Base-by-base conservation (phyloP, 306 rosid genomes). In the Casuarina glauca region DNA sequence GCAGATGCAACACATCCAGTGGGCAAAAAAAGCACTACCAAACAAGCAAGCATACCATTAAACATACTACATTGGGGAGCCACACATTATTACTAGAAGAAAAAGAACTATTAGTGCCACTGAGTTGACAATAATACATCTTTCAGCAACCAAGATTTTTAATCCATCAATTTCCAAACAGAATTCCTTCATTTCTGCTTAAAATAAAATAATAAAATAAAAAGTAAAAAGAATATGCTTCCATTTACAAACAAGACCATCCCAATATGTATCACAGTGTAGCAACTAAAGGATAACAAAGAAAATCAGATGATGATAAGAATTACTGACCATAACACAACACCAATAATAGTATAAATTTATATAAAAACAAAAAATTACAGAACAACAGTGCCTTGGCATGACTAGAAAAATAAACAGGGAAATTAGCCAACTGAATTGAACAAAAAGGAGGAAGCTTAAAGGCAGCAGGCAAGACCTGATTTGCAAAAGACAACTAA, bases 391-490 rank as follows among this genome's bases (percentile, higher is more conserved):
- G 36, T 12, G n/a, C 15, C 69, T 62, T 62, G 13, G 42, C 69
- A 11, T 36, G 44, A 62, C 32, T 62, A 62, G 36, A 62, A 43
- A 35, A 62, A 61, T 10, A 62, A 36, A 62, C 44, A 62, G 38
- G 39, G 64, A 26, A 58, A 58, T 58, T 58, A 10, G 69, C 43
- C 44, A 62, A 62, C 69, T n/a, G 6, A 36, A 36, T 62, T 36
- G 11, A 36, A 62, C 44, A 62, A 36, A 62, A 35, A 6, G 2
- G 8, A 1, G 62, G 35, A n/a, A 55, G 69, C 44, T 62, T 62
- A 32, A 19, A 38, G 12, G 69, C 69, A 62, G 19, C 68, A 62
- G 36, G 42, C 69, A 62, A 62, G 44, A 62, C 69, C 69, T 35
- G 44, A 39, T 62, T 62, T 9, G 16, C 19, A 62, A 62, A 62